phyloP scores from a whole-genome alignment of 768 basidiomycete genomes.

The Trametes cubensis region DNA sequence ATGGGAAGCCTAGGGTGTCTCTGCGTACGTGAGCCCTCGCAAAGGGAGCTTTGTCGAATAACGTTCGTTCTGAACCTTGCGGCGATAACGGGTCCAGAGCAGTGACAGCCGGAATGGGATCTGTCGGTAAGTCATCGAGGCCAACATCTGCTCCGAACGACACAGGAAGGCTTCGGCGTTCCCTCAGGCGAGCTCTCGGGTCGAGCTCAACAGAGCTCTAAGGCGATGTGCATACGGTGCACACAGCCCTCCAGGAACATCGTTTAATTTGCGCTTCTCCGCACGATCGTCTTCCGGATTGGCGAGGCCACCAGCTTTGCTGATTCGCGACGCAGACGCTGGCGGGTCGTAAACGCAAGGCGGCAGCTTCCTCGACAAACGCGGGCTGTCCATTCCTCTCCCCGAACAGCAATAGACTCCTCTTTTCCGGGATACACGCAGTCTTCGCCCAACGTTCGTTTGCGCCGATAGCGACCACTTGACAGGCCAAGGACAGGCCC shows the following conservation, averaged over 20 bases:
- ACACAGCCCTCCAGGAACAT: conserved; percentile 14
- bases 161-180: no score
- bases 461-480: not conserved
- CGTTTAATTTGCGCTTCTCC: not conserved
- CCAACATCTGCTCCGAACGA: no score
- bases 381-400: not conserved
- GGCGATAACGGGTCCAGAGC: no score
- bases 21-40: no score
- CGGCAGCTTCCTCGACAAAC: not conserved
- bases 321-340: not conserved
- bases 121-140: no score
- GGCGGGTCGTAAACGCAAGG: not conserved
- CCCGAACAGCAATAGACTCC: not conserved
- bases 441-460: not conserved
- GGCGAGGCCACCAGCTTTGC: not conserved
- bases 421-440: not conserved
- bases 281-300: conserved; percentile 6
- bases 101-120: no score
- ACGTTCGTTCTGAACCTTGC: no score
- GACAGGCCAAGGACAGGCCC: not conserved
- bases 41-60: no score
- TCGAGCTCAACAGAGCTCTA: no score
- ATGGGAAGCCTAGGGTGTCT: no score
- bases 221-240: not conserved
- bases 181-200: no score